These are phyloP conservation scores for Chondrus crispus DNA, from an alignment of 23 red algal species.

Conservation along the genomic window DNA sequence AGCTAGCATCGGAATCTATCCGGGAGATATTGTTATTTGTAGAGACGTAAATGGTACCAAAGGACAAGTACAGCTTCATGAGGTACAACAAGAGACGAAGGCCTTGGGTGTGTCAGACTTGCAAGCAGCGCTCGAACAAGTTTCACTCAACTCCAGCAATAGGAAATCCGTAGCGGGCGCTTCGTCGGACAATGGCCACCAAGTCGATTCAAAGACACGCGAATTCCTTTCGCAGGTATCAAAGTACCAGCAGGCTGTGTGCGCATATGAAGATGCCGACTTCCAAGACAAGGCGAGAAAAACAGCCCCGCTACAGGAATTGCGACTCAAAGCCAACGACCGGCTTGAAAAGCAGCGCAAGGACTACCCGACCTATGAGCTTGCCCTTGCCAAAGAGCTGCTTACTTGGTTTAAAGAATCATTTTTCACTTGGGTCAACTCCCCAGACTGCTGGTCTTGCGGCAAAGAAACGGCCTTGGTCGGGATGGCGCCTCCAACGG, in stretches of 20 bases:
- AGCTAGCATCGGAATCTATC: not conserved
- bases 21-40: too few species aligned
- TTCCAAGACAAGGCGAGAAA: constrained; percentile 15
- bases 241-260: constrained; percentile 12
- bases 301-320: not conserved
- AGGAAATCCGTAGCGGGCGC: too few species aligned
- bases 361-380: constrained; percentile 20
- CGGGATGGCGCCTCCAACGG: constrained; percentile 8
- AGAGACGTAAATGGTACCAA: not conserved
- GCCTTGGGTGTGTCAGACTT: not conserved
- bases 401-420: constrained; percentile 78
- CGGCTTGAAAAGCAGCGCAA: not conserved
- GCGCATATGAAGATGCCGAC: constrained; percentile 17
- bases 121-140: not conserved
- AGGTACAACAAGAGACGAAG: too few species aligned
- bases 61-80: too few species aligned
- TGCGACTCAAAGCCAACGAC: not conserved
- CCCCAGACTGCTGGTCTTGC: constrained; percentile 60
- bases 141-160: not conserved
- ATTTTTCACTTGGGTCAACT: constrained; percentile 75
- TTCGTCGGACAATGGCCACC: not conserved
- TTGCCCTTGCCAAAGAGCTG: constrained; percentile 23
- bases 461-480: constrained; percentile 23
- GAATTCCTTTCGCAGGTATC: constrained; percentile 13
- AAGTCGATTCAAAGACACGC: not conserved